Evolutionary conservation across 495 filamentous ascomycete genomes (phyloP), one percentile per base, ranked within the genome.

Genomic region (Daldinia caldariorum): DNA sequence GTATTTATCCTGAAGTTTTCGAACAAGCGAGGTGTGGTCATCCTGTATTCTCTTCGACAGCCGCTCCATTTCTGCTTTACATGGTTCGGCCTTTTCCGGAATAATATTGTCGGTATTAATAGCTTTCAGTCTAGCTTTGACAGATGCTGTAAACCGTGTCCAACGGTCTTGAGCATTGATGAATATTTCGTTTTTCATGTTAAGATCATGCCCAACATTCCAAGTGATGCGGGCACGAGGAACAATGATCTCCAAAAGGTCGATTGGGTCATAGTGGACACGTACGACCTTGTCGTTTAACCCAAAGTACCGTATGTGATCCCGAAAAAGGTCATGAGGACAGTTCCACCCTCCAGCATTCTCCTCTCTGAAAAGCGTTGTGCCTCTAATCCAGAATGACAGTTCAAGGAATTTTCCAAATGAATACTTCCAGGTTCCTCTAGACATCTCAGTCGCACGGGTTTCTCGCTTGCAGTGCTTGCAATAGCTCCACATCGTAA

Each of bases 401-500:
- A 99, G 82, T 79, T 99, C 96, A 29, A 99, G 84, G 72, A 97
- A 99, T 79, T 99, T 99, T 4, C 90, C 94, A 74, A 99, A 96
- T 0, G 96, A 98, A 77, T 99, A 99, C 78, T 96, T 98, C 94
- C 94, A 99, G 2, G 93, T 97, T 75, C 86, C 94, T 56, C 92
- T 90, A 0, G 94, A 97, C 95, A 99, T 99, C 14, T 92, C 91
- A 66, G 92, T 90, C 41, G 94, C 88, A 43, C 92, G 91, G 1
- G 94, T 97, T 76, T 97, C 94, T 62, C 91, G 91, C 32, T 90
- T 89, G 74, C 96, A 98, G 16, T 92, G 84, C 69, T 95, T 95
- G 81, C 96, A 99, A 63, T 89, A 91, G 67, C 93, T 97, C 96
- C 96, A 99, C 95, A 99, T 98, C 72, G 94, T 84, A 54, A 99